Percentiles rank a stretch among this genome's conserved stretches.
phyloP scores from a whole-genome alignment of 805 yeast species.

The Yamadazyma olivae region DNA sequence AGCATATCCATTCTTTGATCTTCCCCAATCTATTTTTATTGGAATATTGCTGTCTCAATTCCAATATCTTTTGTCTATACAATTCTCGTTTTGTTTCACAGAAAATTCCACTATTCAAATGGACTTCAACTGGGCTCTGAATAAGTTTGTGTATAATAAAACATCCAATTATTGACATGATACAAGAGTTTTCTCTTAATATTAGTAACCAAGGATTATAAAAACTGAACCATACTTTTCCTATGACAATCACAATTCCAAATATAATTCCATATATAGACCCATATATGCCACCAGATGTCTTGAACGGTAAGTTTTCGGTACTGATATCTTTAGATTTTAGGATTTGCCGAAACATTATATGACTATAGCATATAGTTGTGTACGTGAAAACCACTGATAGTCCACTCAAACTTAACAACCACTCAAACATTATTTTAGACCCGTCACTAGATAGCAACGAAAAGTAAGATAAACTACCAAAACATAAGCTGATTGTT shows the following conservation, averaged over 20 bases:
- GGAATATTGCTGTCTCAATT: no score
- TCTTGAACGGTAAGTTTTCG: constrained; percentile 64
- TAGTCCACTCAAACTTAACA: constrained; percentile 30
- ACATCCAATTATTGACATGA: neutral
- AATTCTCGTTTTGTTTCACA: no score
- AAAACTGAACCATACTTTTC: neutral
- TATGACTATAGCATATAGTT: constrained; percentile 47
- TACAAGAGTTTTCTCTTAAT: neutral
- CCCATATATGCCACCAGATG: constrained; percentile 60
- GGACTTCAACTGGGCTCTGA: no score
- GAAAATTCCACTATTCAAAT: no score
- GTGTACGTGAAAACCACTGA: constrained; percentile 39
- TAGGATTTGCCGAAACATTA: constrained; percentile 66
- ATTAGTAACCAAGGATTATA: neutral
- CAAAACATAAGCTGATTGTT: constrained; percentile 54
- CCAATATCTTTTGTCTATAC: no score
- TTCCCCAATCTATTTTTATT: no score
- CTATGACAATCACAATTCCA: constrained; percentile 13
- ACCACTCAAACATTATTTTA: constrained; percentile 32
- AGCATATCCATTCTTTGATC: no score
- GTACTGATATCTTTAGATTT: constrained; percentile 60
- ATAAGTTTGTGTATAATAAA: constrained; percentile 1
- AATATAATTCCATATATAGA: constrained; percentile 58
- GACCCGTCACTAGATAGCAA: constrained; percentile 48
- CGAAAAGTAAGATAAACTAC: constrained; percentile 59